These are phyloP conservation scores for Strigomonas culicis DNA, from an alignment of 208 protist species.

Conservation along the genomic window DNA sequence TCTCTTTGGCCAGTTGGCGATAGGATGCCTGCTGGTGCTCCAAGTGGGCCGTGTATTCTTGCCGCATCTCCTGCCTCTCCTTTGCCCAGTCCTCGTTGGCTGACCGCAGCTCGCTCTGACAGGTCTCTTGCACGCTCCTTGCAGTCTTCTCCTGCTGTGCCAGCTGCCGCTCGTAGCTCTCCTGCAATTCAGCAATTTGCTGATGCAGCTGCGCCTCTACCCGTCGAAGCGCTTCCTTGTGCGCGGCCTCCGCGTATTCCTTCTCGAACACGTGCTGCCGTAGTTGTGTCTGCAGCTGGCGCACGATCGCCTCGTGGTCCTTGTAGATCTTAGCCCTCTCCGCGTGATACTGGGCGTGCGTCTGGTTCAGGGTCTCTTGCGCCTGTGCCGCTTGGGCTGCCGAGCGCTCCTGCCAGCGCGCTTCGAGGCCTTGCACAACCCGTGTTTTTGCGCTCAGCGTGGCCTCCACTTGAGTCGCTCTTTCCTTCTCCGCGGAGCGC, in stretches of 20 bases:
- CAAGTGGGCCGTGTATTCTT: slow-evolving; percentile 13
- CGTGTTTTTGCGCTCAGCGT: not conserved
- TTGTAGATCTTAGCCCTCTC: not conserved
- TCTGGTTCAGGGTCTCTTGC: not conserved
- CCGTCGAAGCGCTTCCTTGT: slow-evolving; percentile 2
- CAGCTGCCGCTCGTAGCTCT: not conserved
- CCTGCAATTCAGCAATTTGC: not conserved
- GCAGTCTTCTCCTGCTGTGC: slow-evolving; percentile 10
- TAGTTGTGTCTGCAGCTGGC: not conserved
- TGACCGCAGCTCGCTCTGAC: slow-evolving; percentile 7
- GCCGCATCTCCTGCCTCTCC: slow-evolving; percentile 14
- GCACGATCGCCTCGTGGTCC: not conserved
- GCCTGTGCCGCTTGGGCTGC: not conserved
- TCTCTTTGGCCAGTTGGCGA: not conserved
- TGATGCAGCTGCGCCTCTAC: not conserved
- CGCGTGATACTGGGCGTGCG: not conserved
- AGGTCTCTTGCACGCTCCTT: slow-evolving; percentile 9
- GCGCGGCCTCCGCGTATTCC: not conserved
- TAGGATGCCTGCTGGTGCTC: slow-evolving; percentile 7
- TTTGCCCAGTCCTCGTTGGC: slow-evolving; percentile 21
- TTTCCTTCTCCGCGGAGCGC: not conserved
- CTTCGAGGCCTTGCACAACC: not conserved
- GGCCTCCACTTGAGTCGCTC: not conserved
- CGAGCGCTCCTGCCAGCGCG: not conserved
- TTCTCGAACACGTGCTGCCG: not conserved